phyloP scores from a whole-genome alignment of 345 rosid genomes.

The Pelargonium nanum region DNA sequence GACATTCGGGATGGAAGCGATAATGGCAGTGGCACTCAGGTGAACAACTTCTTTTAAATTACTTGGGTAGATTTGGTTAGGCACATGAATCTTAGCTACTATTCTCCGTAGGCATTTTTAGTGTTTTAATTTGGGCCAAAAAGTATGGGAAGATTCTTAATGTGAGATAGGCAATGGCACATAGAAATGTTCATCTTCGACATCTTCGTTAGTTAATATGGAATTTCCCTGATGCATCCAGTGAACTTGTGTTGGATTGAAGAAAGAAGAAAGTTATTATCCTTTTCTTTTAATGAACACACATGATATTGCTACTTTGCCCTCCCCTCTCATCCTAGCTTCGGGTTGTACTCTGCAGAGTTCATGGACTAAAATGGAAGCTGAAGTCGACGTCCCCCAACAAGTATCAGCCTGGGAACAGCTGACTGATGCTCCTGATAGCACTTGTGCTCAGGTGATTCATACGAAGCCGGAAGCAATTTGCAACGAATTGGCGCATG shows the following conservation, averaged over 20 bases:
- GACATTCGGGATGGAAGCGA: conserved; percentile 46
- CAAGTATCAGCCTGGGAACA: conserved; percentile 31
- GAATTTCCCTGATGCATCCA: not conserved
- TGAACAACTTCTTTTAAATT: conserved; percentile 11
- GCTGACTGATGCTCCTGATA: conserved; percentile 47
- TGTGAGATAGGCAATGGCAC: not conserved
- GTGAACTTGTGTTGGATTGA: not conserved
- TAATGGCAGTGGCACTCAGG: conserved; percentile 75
- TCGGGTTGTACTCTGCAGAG: conserved; percentile 28
- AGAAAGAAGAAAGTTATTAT: no score
- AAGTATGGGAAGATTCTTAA: no score
- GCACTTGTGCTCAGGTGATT: conserved; percentile 58
- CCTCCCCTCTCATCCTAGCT: not conserved
- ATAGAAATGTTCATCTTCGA: no score
- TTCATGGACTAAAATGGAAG: conserved; percentile 55
- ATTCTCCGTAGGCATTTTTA: no score
- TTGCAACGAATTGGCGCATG: conserved; percentile 23
- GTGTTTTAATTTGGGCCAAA: no score
- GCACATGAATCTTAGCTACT: not conserved
- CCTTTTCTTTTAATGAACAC: no score
- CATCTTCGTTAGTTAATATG: no score
- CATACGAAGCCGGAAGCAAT: conserved; percentile 38
- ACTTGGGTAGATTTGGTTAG: not conserved
- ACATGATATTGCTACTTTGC: not conserved
- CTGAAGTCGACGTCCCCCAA: conserved; percentile 39